Evolutionary conservation across 495 filamentous ascomycete genomes (phyloP).

Genomic region (Penicillium coprophilum): DNA sequence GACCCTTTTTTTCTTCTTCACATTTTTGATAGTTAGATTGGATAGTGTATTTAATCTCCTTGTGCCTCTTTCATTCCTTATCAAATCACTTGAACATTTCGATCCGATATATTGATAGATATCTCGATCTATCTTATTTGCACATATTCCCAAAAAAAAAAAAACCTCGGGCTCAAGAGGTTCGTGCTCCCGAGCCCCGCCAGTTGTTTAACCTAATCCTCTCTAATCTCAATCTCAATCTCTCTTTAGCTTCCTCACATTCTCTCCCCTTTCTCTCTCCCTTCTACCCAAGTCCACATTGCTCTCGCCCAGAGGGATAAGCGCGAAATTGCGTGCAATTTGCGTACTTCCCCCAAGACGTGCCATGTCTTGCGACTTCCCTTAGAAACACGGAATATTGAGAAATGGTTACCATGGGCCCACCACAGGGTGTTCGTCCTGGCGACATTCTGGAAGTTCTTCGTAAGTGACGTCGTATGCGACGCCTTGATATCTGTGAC

Average conservation of each 20-base stretch:
- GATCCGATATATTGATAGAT: background rate
- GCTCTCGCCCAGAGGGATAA: conserved; percentile 8
- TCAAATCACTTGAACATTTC: background rate
- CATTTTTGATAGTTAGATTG: conserved; percentile 10
- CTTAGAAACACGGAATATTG: conserved; percentile 6
- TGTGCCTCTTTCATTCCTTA: background rate
- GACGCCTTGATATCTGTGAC: conserved; percentile 1
- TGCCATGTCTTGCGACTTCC: conserved; percentile 32
- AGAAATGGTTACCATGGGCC: conserved; percentile 41
- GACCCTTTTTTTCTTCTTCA: conserved; percentile 13
- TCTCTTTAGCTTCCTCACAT: conserved; percentile 28
- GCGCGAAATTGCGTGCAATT: conserved; percentile 15
- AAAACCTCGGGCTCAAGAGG: conserved; percentile 7
- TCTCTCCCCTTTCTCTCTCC: conserved; percentile 26
- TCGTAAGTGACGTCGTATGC: conserved; percentile 57
- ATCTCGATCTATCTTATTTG: background rate
- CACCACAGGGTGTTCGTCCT: conserved; percentile 50
- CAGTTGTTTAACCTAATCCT: conserved; percentile 19
- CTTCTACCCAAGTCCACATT: conserved; percentile 19
- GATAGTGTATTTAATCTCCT: background rate
- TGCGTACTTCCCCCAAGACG: conserved; percentile 25
- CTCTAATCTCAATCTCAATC: background rate
- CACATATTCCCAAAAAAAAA: background rate
- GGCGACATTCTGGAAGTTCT: conserved; percentile 74
- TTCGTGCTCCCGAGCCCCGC: conserved; percentile 25